These are phyloP conservation scores for Fusarium fujikuroi DNA, from an alignment of 2,329 filamentous ascomycete species.

Conservation along the genomic window DNA sequence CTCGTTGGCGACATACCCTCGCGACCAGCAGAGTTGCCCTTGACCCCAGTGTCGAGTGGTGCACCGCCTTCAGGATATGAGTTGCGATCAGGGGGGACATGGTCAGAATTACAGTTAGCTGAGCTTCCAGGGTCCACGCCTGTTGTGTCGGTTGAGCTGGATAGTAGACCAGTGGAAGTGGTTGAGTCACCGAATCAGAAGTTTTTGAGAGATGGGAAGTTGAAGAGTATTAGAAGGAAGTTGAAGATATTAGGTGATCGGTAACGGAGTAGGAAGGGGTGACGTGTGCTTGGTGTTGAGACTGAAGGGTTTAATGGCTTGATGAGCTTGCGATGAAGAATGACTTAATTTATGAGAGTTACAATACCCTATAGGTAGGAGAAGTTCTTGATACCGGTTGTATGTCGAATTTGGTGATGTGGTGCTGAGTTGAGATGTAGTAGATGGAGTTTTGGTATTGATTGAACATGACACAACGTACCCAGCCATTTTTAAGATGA, in stretches of 20 bases:
- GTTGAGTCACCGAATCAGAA: not conserved
- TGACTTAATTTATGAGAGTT: not conserved
- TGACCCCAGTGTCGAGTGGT: not conserved
- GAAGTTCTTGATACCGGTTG: not conserved
- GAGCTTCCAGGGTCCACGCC: not conserved
- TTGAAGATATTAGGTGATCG: not conserved
- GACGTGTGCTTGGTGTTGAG: not conserved
- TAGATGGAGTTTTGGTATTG: not conserved
- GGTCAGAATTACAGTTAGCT: not conserved
- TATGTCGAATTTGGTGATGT: not conserved
- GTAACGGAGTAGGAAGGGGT: not conserved
- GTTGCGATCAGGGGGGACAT: not conserved
- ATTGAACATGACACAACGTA: not conserved
- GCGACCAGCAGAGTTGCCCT: not conserved
- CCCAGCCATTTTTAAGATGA: not conserved
- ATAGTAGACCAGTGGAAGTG: not conserved
- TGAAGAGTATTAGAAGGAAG: not conserved
- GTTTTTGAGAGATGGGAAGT: not conserved
- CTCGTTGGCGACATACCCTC: not conserved
- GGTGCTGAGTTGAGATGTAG: not conserved
- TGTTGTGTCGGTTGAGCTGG: not conserved
- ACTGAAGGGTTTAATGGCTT: fast-evolving
- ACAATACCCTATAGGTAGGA: not conserved
- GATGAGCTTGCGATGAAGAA: not conserved
- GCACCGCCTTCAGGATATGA: not conserved